Conservation (phyloP, 805 yeast genomes). For the Cyberlindnera mississippiensis region DNA sequence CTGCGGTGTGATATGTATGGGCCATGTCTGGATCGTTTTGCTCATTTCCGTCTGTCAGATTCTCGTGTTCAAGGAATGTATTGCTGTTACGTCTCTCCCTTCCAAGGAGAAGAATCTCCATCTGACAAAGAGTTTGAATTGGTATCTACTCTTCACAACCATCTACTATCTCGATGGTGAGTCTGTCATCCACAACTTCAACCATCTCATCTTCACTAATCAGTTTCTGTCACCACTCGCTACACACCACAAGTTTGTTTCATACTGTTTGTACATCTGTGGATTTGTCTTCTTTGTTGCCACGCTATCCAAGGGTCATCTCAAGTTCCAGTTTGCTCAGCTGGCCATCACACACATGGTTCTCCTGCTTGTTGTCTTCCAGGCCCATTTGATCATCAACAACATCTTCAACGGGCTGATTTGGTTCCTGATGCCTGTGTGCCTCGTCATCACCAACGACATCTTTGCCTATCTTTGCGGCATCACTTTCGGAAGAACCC, state of each 20-base stretch:
- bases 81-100: constrained; percentile 75
- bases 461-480: constrained; percentile 97
- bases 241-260: constrained; percentile 75
- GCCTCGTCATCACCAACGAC: constrained; percentile 89
- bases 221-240: constrained; percentile 55
- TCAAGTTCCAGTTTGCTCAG: constrained; percentile 91
- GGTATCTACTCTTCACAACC: constrained; percentile 89
- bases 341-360: constrained; percentile 94
- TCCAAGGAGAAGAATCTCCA: constrained; percentile 81
- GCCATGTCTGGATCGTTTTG: constrained; percentile 77
- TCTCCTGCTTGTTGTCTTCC: constrained; percentile 81
- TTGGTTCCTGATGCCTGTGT: constrained; percentile 92
- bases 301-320: constrained; percentile 82
- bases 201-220: constrained; percentile 46
- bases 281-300: constrained; percentile 91
- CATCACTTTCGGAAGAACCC: constrained; percentile 91
- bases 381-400: constrained; percentile 87
- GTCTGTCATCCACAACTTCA: constrained; percentile 66
- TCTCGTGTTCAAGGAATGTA: constrained; percentile 87
- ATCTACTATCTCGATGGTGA: constrained; percentile 88
- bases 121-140: constrained; percentile 75
- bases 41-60: constrained; percentile 72
- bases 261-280: constrained; percentile 76
- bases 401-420: constrained; percentile 87
- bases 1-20: constrained; percentile 68